Percentiles rank a stretch among this genome's conserved stretches.
Evolutionary conservation across 257 asterid genomes (phyloP).

Genomic region (Linderniella brevidens): DNA sequence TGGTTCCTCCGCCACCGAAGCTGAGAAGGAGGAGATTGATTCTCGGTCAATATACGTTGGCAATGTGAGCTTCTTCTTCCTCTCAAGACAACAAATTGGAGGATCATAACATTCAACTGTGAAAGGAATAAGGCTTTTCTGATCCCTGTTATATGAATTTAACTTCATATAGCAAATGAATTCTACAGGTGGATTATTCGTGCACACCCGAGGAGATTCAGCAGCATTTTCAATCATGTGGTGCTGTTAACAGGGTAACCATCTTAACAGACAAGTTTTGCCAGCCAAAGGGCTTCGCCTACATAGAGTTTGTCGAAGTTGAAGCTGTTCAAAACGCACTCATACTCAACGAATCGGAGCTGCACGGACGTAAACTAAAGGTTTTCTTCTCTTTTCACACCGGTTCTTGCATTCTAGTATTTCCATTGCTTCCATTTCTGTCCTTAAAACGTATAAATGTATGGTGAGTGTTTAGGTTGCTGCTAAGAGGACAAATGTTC

Average conservation of each 20-base stretch:
- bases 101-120: too few species aligned
- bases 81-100: background rate
- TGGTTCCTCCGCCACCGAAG: constrained; percentile 41
- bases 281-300: constrained; percentile 9
- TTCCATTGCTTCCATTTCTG: background rate
- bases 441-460: constrained; percentile 1
- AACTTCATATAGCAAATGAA: background rate
- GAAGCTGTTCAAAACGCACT: constrained; percentile 4
- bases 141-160: too few species aligned
- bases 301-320: constrained; percentile 7
- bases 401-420: background rate
- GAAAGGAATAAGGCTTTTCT: too few species aligned
- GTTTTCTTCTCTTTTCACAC: background rate
- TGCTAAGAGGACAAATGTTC: constrained; percentile 45
- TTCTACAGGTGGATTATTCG: constrained; percentile 7
- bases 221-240: constrained; percentile 8
- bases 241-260: constrained; percentile 8
- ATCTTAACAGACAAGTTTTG: constrained; percentile 5
- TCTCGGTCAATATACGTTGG: constrained; percentile 80
- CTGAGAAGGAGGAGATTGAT: constrained; percentile 89
- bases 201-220: constrained; percentile 11
- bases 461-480: constrained; percentile 25
- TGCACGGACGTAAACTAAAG: constrained; percentile 5
- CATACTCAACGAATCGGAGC: background rate
- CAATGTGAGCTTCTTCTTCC: constrained; percentile 47